Evolutionary conservation across 2,329 filamentous ascomycete genomes (phyloP).

Genomic region (Metarhizium humberi): DNA sequence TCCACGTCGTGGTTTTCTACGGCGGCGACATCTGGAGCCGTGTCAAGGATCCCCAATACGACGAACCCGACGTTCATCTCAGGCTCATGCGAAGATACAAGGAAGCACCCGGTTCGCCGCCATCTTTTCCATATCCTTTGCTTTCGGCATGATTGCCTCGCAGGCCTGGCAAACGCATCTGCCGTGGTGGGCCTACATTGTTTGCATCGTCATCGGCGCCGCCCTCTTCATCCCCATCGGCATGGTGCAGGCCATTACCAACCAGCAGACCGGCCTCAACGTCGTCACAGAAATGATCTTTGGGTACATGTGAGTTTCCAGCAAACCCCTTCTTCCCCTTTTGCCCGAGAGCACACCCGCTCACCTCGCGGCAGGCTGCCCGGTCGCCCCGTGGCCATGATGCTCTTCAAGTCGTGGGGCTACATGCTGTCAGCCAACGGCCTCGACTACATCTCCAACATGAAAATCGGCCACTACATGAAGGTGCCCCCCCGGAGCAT

Average conservation of each 20-base stretch:
- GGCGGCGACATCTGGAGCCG: slow-evolving; percentile 35
- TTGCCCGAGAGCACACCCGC: no score
- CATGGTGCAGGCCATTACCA: slow-evolving; percentile 46
- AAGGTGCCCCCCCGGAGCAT: slow-evolving; percentile 43
- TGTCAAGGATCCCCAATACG: slow-evolving; percentile 19
- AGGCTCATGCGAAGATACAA: slow-evolving; percentile 25
- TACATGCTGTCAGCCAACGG: slow-evolving; percentile 38
- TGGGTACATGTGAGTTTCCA: slow-evolving; percentile 29
- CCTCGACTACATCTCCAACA: slow-evolving; percentile 36
- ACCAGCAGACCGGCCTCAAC: slow-evolving; percentile 38
- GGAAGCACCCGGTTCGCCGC: slow-evolving; percentile 41
- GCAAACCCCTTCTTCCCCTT: no score
- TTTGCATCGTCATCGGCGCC: slow-evolving; percentile 41
- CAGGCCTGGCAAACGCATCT: slow-evolving; percentile 40
- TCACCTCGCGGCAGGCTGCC: slow-evolving; percentile 19
- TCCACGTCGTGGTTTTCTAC: slow-evolving; percentile 43
- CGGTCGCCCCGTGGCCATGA: slow-evolving; percentile 37
- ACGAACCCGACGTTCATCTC: slow-evolving; percentile 41
- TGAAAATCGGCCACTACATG: slow-evolving; percentile 46
- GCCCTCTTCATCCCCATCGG: slow-evolving; percentile 45
- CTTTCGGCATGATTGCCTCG: slow-evolving; percentile 24
- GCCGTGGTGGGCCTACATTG: slow-evolving; percentile 39
- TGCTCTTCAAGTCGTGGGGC: slow-evolving; percentile 38
- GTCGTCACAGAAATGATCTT: slow-evolving; percentile 40
- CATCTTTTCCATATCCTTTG: slow-evolving; percentile 37